Conservation (phyloP, 768 basidiomycete genomes). For the Suillus variegatus region DNA sequence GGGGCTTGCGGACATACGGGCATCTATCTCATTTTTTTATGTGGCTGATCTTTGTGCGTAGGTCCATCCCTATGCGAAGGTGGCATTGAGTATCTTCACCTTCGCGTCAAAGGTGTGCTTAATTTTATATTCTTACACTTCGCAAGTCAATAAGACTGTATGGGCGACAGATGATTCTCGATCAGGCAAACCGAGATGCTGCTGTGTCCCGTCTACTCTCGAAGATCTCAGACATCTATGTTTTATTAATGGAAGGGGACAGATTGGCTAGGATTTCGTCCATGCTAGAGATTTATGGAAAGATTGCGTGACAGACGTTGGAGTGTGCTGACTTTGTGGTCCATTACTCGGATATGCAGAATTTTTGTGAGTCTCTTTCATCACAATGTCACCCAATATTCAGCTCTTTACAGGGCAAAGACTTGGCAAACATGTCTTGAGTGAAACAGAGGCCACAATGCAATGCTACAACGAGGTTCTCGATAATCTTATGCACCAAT, state of each 20-base stretch:
- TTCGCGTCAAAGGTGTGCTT: not conserved
- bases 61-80: not conserved
- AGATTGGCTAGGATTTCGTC: not conserved
- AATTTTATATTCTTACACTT: no score
- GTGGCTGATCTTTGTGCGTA: not conserved
- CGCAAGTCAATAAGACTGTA: no score
- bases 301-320: no score
- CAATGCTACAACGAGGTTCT: not conserved
- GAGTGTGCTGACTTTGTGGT: no score
- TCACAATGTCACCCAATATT: not conserved
- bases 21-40: not conserved
- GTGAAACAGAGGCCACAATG: not conserved
- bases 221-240: slow-evolving; percentile 4
- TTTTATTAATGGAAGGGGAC: not conserved
- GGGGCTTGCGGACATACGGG: not conserved
- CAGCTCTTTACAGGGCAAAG: not conserved
- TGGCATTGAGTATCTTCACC: not conserved
- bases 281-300: not conserved
- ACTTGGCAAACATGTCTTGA: not conserved
- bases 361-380: no score
- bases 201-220: slow-evolving; percentile 4
- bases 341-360: no score
- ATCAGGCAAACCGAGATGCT: not conserved
- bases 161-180: slow-evolving; percentile 1
- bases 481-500: slow-evolving; percentile 3